Conservation (phyloP, 345 rosid genomes). For the Hibiscus syriacus region DNA sequence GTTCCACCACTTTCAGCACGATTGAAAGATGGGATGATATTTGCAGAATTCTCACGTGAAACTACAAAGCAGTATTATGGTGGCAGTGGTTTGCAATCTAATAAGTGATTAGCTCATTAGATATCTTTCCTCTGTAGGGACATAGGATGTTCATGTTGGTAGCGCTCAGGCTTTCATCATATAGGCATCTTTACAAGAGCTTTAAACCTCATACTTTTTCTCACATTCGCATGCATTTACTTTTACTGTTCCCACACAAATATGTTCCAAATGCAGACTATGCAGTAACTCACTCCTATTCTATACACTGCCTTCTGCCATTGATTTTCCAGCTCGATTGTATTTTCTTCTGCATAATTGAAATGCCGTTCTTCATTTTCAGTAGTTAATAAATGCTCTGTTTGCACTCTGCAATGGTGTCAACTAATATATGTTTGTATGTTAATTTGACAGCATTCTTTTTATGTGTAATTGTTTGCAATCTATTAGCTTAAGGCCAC, state of each 20-base stretch:
- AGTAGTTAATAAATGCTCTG: background rate
- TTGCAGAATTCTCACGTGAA: constrained; percentile 71
- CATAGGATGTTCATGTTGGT: background rate
- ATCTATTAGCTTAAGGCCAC: too few species aligned
- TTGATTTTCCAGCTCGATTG: too few species aligned
- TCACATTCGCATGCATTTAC: background rate
- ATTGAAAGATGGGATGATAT: constrained; percentile 79
- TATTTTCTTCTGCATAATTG: background rate
- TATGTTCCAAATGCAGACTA: background rate
- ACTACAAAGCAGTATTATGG: constrained; percentile 88
- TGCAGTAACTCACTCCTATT: background rate
- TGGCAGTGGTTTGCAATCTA: constrained; percentile 73
- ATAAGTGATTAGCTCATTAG: constrained; percentile 23
- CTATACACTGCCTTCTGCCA: background rate
- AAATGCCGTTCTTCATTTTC: background rate
- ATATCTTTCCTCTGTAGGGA: background rate
- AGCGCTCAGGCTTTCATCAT: background rate
- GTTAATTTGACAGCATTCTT: too few species aligned
- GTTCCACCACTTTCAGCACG: constrained; percentile 70
- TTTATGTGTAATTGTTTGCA: background rate
- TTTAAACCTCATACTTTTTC: background rate
- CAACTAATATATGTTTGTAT: background rate
- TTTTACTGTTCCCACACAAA: background rate
- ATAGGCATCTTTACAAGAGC: background rate
- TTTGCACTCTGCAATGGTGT: background rate